A percentile compares a stretch with the other conserved stretches of the same genome.
phyloP scores from a whole-genome alignment of 179 eudicot species.

The Silene vulgaris region DNA sequence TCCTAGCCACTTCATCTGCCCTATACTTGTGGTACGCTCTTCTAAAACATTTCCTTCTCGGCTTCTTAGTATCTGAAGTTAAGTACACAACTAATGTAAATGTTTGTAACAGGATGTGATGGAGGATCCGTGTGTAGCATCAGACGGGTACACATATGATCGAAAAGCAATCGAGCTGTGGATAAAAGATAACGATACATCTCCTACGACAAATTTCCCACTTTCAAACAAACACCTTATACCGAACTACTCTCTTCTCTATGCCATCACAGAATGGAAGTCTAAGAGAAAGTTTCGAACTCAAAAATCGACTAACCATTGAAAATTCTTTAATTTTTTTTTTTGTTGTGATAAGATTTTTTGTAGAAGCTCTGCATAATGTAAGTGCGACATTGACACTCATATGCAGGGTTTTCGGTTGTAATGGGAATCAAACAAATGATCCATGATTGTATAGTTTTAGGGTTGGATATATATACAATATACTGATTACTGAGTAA shows the following conservation, averaged over 20 bases:
- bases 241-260: conserved; percentile 62
- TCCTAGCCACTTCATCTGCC: conserved; percentile 64
- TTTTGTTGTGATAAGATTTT: neutral
- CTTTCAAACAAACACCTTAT: conserved; percentile 49
- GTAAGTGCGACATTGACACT: conserved; percentile 5
- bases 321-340: neutral
- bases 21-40: conserved; percentile 54
- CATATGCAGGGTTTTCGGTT: conserved; percentile 4
- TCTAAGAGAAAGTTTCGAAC: conserved; percentile 27
- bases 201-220: conserved; percentile 62
- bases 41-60: too few relatives aligned
- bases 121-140: conserved; percentile 90
- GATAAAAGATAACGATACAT: conserved; percentile 51
- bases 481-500: too few relatives aligned
- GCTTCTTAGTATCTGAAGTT: too few relatives aligned
- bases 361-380: conserved; percentile 13
- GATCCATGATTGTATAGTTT: neutral
- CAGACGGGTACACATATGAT: conserved; percentile 86
- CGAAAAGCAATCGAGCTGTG: conserved; percentile 66
- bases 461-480: neutral
- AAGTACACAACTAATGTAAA: neutral
- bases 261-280: conserved; percentile 71
- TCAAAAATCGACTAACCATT: conserved; percentile 3
- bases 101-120: conserved; percentile 53
- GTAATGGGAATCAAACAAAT: neutral